These are phyloP conservation scores for Solanum chiquidenum DNA, from an alignment of 257 asterid genomes.

Conservation along the genomic window DNA sequence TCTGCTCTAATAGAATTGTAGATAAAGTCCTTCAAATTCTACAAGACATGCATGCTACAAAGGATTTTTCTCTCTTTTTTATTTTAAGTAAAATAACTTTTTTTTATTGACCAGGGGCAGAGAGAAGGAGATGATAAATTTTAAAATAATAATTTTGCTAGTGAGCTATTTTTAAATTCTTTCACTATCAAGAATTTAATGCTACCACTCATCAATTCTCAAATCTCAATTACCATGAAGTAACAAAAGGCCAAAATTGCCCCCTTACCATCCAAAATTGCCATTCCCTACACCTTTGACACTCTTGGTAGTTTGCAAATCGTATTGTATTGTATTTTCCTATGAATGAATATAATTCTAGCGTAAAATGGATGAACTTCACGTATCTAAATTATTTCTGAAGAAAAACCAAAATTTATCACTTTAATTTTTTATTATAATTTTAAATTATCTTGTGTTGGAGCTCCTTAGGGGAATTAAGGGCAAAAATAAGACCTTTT, in stretches of 20 bases:
- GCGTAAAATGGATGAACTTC: background rate
- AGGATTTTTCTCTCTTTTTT: background rate
- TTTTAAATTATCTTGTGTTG: too few species aligned
- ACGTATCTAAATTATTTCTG: background rate
- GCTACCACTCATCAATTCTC: background rate
- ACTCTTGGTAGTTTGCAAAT: background rate
- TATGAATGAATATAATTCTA: background rate
- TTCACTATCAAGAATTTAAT: background rate
- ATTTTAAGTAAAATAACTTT: too few species aligned
- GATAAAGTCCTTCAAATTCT: background rate
- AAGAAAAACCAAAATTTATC: accelerated
- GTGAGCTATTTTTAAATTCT: background rate
- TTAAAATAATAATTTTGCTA: background rate
- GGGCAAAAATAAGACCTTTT: background rate
- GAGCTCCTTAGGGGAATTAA: background rate
- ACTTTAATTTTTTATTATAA: background rate
- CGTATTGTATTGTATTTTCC: background rate
- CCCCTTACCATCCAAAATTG: background rate
- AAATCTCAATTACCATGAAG: background rate
- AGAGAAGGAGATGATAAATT: too few species aligned
- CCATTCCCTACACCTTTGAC: background rate
- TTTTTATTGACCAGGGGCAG: too few species aligned
- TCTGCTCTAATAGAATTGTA: background rate
- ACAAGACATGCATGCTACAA: background rate
- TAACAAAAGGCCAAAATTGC: background rate